Evolutionary conservation across 2,329 filamentous ascomycete genomes (phyloP).

Genomic region (Colletotrichum sidae): DNA sequence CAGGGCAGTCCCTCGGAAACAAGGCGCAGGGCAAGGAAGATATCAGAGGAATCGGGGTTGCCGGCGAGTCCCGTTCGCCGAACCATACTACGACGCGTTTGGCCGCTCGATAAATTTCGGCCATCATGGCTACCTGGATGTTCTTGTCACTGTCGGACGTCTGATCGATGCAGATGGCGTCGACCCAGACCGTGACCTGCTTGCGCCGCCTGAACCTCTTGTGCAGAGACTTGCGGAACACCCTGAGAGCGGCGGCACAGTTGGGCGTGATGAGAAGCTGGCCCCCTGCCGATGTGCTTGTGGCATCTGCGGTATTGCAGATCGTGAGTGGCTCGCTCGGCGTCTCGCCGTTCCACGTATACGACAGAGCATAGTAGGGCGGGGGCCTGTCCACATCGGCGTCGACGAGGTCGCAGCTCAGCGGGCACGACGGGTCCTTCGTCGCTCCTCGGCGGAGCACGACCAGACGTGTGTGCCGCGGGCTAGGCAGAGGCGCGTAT

Average conservation of each 20-base stretch:
- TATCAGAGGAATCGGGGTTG: accelerated
- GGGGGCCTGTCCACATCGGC: not conserved
- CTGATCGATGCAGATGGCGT: not conserved
- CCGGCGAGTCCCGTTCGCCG: accelerated
- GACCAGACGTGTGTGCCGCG: not conserved
- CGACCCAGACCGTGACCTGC: not conserved
- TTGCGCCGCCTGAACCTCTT: not conserved
- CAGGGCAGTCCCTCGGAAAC: too few relatives aligned
- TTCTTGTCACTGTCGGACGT: not conserved
- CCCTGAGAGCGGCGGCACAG: not conserved
- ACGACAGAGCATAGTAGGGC: accelerated
- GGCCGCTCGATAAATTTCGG: accelerated
- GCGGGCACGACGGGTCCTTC: accelerated
- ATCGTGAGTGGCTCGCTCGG: not conserved
- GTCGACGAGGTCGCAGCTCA: not conserved
- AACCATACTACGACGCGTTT: not conserved
- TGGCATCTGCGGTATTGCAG: accelerated
- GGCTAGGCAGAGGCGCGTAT: not conserved
- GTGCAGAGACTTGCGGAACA: not conserved
- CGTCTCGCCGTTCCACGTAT: not conserved
- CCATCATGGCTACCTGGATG: not conserved
- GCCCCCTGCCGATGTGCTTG: accelerated
- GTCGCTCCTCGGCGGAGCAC: not conserved
- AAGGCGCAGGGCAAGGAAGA: too few relatives aligned
- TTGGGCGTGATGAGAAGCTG: not conserved